phyloP scores from a whole-genome alignment of 1,284 basidiomycete genomes.

The Cutaneotrichosporon spelunceum region DNA sequence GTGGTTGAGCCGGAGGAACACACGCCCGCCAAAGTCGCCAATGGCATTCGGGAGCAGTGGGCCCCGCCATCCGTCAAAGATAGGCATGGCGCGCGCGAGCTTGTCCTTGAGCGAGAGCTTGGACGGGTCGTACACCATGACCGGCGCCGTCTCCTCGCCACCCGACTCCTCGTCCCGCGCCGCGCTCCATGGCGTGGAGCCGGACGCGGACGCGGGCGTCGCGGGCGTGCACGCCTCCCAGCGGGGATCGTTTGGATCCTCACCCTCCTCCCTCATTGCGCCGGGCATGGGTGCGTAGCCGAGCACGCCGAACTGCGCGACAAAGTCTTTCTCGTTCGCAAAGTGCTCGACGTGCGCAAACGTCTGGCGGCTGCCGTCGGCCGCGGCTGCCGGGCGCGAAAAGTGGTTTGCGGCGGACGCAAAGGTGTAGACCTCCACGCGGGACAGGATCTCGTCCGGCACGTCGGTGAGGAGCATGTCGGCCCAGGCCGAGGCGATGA shows the following conservation, averaged over 20 bases:
- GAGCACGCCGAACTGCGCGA: slow-evolving; percentile 32
- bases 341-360: slow-evolving; percentile 40
- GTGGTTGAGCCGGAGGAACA: slow-evolving; percentile 30
- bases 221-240: neutral
- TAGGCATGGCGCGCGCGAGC: neutral
- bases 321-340: slow-evolving; percentile 38
- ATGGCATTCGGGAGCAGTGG: slow-evolving; percentile 18
- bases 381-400: slow-evolving; percentile 17
- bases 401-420: slow-evolving; percentile 44
- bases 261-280: neutral
- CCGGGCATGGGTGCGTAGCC: slow-evolving; percentile 4
- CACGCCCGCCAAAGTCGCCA: slow-evolving; percentile 35
- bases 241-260: neutral
- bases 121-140: neutral
- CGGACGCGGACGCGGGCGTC: neutral
- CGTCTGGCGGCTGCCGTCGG: slow-evolving; percentile 12
- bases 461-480: slow-evolving; percentile 9
- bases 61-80: neutral
- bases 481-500: slow-evolving; percentile 34
- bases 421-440: slow-evolving; percentile 45
- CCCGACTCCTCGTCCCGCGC: neutral
- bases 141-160: neutral
- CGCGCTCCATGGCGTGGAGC: neutral
- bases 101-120: neutral
- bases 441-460: slow-evolving; percentile 33